These are phyloP conservation scores for Cenchrus fungigraminus DNA, from an alignment of 176 grass and related monocot species.

Conservation along the genomic window DNA sequence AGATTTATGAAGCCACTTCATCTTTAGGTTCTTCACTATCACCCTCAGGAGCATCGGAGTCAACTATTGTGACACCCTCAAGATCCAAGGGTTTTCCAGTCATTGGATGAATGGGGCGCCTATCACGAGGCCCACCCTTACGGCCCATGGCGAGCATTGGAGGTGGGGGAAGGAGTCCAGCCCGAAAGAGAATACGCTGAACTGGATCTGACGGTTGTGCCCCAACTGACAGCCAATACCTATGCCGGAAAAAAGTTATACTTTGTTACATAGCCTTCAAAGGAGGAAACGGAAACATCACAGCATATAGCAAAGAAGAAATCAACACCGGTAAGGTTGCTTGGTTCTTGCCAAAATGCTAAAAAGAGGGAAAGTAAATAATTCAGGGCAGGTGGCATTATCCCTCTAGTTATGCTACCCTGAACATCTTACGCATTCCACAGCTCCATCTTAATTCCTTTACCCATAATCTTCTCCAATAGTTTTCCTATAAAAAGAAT, in stretches of 20 bases:
- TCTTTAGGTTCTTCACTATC: slow-evolving; percentile 34
- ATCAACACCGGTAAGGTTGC: neutral
- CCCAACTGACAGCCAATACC: slow-evolving; percentile 91
- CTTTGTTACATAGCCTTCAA: slow-evolving; percentile 6
- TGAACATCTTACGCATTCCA: neutral
- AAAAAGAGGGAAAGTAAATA: neutral
- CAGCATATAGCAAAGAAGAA: neutral
- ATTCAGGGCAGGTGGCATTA: neutral
- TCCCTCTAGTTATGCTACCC: neutral
- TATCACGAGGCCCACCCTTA: slow-evolving; percentile 82
- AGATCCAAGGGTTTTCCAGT: slow-evolving; percentile 65
- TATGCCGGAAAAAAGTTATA: slow-evolving; percentile 21
- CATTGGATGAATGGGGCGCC: slow-evolving; percentile 74
- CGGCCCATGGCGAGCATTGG: slow-evolving; percentile 74
- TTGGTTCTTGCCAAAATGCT: neutral
- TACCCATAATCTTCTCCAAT: neutral
- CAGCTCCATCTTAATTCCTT: neutral
- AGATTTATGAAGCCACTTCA: slow-evolving; percentile 36
- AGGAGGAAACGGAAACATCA: neutral
- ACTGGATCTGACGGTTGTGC: slow-evolving; percentile 92
- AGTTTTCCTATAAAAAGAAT: neutral
- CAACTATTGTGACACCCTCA: slow-evolving; percentile 30
- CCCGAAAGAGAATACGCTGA: slow-evolving; percentile 83
- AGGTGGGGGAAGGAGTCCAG: slow-evolving; percentile 81
- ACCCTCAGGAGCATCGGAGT: slow-evolving; percentile 41